phyloP scores from a whole-genome alignment of 2,329 filamentous ascomycete species.

The Colletotrichum chrysophilum region DNA sequence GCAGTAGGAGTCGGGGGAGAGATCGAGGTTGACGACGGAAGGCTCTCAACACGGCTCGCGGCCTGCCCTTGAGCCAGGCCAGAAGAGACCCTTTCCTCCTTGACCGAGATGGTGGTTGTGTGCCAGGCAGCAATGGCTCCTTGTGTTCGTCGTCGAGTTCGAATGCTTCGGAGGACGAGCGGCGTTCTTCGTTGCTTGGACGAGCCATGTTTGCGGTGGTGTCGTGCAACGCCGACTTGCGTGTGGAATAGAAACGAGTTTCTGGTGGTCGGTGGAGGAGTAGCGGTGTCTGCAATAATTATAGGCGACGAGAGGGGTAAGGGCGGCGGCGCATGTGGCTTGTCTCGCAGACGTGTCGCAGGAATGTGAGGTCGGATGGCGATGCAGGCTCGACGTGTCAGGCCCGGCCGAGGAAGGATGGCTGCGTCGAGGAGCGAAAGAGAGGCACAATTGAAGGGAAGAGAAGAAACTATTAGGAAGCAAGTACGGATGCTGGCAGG shows the following conservation, averaged over 20 bases:
- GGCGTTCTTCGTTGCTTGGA: neutral
- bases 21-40: conserved; percentile 19
- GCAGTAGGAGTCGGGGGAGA: conserved; percentile 18
- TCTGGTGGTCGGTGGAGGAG: neutral
- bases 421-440: neutral
- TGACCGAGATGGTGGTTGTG: neutral
- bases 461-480: neutral
- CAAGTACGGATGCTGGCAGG: neutral
- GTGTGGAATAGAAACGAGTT: neutral
- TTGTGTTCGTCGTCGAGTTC: conserved; percentile 12
- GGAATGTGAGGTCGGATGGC: neutral
- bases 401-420: neutral
- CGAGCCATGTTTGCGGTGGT: neutral
- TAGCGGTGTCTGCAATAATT: neutral
- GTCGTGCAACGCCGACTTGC: neutral
- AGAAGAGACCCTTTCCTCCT: neutral
- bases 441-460: neutral
- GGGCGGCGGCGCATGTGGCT: neutral
- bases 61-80: conserved; percentile 11
- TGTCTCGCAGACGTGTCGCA: neutral
- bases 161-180: conserved; percentile 5
- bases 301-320: neutral
- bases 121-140: conserved; percentile 1
- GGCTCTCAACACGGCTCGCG: conserved; percentile 3
- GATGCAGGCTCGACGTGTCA: neutral